Percentiles rank a stretch among this genome's conserved stretches.
These are phyloP conservation scores for Zelopaecilomyces penicillatus DNA, from an alignment of 2,329 filamentous ascomycete species.

Conservation along the genomic window DNA sequence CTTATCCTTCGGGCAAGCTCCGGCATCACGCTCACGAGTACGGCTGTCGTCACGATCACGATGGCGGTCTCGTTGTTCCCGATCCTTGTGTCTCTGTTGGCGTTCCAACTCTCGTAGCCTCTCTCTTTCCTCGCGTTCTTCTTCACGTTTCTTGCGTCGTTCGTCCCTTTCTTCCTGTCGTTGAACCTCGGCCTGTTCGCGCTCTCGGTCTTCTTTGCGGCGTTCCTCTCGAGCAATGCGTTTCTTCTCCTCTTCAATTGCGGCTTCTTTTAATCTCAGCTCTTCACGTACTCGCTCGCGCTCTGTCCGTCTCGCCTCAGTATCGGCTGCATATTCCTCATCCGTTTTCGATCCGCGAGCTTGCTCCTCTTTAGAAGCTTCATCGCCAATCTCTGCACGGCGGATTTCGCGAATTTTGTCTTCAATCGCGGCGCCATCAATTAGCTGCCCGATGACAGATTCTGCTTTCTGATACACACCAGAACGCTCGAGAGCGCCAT, in stretches of 20 bases:
- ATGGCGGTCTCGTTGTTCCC: conserved; percentile 25
- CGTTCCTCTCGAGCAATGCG: conserved; percentile 50
- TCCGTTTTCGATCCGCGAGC: conserved; percentile 62
- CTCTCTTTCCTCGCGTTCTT: conserved; percentile 49
- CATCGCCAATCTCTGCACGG: conserved; percentile 58
- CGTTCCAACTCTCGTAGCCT: conserved; percentile 32
- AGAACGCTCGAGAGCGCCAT: conserved; percentile 68
- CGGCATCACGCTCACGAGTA: conserved; percentile 21
- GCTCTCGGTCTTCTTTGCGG: conserved; percentile 39
- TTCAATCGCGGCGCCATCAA: conserved; percentile 61
- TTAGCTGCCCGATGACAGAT: conserved; percentile 56
- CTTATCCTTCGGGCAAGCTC: conserved; percentile 26
- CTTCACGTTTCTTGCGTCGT: conserved; percentile 40
- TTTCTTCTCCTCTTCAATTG: conserved; percentile 53
- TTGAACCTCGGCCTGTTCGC: conserved; percentile 41
- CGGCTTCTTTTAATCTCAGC: conserved; percentile 48
- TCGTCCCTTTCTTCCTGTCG: conserved; percentile 44
- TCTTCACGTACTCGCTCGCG: conserved; percentile 55
- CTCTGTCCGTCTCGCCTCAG: conserved; percentile 49
- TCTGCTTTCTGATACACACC: conserved; percentile 68
- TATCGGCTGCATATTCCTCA: conserved; percentile 62
- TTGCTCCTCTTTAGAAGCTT: conserved; percentile 58
- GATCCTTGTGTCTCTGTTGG: conserved; percentile 31
- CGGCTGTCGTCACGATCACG: conserved; percentile 22
- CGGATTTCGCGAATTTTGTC: conserved; percentile 61